These are phyloP conservation scores for Aquilaria malaccensis DNA, from an alignment of 345 rosid genomes.

Conservation along the genomic window DNA sequence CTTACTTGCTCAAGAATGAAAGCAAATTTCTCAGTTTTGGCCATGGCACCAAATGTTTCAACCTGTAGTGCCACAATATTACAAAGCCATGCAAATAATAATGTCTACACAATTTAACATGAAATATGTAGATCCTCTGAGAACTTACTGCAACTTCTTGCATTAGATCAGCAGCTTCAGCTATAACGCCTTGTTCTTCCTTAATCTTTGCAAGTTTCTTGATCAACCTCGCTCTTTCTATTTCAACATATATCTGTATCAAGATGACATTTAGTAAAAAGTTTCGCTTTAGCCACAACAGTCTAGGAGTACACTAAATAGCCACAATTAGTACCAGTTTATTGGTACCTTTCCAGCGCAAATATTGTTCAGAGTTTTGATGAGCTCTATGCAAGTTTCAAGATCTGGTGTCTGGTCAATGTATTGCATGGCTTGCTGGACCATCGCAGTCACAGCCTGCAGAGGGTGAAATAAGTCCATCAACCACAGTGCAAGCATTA, in stretches of 20 bases:
- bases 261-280: background rate
- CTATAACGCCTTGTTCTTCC: conserved; percentile 79
- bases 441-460: conserved; percentile 96
- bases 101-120: background rate
- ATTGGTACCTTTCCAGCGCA: conserved; percentile 83
- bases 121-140: background rate
- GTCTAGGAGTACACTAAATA: background rate
- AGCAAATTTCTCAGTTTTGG: conserved; percentile 92
- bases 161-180: conserved; percentile 98
- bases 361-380: conserved; percentile 63
- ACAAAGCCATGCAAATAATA: background rate
- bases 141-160: conserved; percentile 93
- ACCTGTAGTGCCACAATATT: conserved; percentile 40
- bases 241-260: conserved; percentile 85
- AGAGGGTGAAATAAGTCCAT: background rate
- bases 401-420: conserved; percentile 93
- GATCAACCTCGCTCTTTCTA: conserved; percentile 88
- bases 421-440: conserved; percentile 95
- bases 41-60: conserved; percentile 98
- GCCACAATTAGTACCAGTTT: conserved; percentile 4
- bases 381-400: conserved; percentile 86
- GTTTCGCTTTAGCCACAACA: background rate
- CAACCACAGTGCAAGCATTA: conserved; percentile 1
- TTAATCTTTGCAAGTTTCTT: conserved; percentile 87
- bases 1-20: conserved; percentile 91